Evolutionary conservation across 2,329 filamentous ascomycete genomes (phyloP).

Genomic region (Ceratocystis albifundus): DNA sequence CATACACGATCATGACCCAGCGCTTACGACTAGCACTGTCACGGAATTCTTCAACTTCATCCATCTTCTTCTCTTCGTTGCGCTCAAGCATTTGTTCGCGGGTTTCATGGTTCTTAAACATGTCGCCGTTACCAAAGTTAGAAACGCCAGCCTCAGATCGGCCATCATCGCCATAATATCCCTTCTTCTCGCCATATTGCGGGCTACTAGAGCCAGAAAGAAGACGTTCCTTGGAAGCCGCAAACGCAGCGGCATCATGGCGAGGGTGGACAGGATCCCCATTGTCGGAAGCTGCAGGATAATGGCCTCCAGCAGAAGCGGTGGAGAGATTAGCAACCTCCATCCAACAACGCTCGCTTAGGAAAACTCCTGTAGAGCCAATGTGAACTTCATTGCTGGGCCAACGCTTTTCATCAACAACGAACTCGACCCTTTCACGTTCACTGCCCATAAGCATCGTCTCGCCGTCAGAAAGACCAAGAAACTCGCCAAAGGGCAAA

Average conservation of each 20-base stretch:
- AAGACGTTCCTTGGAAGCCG: conserved; percentile 50
- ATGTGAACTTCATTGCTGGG: conserved; percentile 80
- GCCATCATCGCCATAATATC: conserved; percentile 75
- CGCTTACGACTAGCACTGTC: conserved; percentile 73
- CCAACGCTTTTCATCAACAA: conserved; percentile 90
- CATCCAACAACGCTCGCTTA: conserved; percentile 92
- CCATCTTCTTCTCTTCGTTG: conserved; percentile 77
- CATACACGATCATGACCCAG: conserved; percentile 75
- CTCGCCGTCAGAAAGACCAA: conserved; percentile 76
- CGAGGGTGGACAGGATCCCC: conserved; percentile 45
- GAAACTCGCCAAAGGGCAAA: conserved; percentile 87
- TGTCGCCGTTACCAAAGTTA: conserved; percentile 83
- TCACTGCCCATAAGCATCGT: conserved; percentile 83
- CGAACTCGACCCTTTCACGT: conserved; percentile 76
- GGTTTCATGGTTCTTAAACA: conserved; percentile 96
- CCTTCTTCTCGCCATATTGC: conserved; percentile 63
- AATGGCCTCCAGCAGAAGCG: conserved; percentile 32
- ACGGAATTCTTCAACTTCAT: conserved; percentile 76
- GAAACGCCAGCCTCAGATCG: conserved; percentile 87
- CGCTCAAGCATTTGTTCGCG: conserved; percentile 91
- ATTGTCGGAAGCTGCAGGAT: conserved; percentile 46
- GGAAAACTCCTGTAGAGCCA: conserved; percentile 84
- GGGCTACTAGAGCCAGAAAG: conserved; percentile 41
- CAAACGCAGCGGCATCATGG: conserved; percentile 49
- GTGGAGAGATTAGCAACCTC: conserved; percentile 63